These are phyloP conservation scores for Coniferiporia weirii DNA, from an alignment of 1,284 basidiomycete species.

Conservation along the genomic window DNA sequence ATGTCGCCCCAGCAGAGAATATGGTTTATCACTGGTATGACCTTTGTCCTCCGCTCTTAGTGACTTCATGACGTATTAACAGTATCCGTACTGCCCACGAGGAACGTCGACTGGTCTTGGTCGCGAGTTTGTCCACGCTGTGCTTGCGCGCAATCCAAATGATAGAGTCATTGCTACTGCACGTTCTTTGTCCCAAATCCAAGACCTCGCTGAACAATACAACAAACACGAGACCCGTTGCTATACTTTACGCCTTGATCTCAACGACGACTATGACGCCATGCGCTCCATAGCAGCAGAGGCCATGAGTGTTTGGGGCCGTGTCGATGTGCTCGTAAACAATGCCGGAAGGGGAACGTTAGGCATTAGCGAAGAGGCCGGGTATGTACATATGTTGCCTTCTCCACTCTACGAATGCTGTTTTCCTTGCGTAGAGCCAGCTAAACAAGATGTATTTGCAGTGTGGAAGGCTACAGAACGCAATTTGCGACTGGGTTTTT, in stretches of 20 bases:
- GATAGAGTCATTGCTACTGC: constrained; percentile 43
- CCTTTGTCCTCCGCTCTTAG: background rate
- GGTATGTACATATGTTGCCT: constrained; percentile 24
- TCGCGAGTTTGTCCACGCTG: constrained; percentile 42
- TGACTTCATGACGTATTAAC: background rate
- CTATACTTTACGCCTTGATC: background rate
- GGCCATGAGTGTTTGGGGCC: constrained; percentile 41
- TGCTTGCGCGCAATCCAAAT: constrained; percentile 39
- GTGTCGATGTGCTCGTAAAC: constrained; percentile 55
- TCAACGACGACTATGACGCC: background rate
- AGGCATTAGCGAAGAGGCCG: constrained; percentile 33
- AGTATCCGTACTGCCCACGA: constrained; percentile 26
- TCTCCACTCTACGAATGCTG: background rate
- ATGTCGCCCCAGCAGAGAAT: background rate
- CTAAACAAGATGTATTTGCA: constrained; percentile 8
- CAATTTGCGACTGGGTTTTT: constrained; percentile 35
- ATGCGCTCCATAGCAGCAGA: constrained; percentile 30
- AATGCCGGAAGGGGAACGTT: constrained; percentile 48
- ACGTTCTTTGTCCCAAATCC: constrained; percentile 30
- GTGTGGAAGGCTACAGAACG: constrained; percentile 28
- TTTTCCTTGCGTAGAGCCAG: background rate
- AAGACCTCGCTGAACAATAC: constrained; percentile 22
- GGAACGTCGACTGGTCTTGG: constrained; percentile 60
- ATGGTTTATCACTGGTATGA: constrained; percentile 14
- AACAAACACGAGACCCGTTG: background rate